Evolutionary conservation across 2,329 filamentous ascomycete species (phyloP).

Genomic region (Colletotrichum orchidophilum): DNA sequence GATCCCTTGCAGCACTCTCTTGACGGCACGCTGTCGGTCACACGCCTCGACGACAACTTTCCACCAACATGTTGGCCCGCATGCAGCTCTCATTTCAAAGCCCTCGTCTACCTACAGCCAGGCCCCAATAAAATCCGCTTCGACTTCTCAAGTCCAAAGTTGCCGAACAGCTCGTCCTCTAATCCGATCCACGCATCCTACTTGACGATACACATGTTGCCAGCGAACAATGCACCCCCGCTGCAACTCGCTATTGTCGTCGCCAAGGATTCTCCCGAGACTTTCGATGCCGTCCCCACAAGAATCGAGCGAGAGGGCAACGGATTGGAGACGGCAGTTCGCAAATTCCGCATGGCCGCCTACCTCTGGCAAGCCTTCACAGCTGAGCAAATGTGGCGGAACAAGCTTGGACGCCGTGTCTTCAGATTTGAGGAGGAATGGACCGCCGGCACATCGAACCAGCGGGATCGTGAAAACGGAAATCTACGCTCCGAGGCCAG

Average conservation of each 20-base stretch:
- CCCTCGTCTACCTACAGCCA: slow-evolving; percentile 87
- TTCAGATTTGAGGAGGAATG: slow-evolving; percentile 97
- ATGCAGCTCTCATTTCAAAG: slow-evolving; percentile 89
- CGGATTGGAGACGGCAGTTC: slow-evolving; percentile 79
- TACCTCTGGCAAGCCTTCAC: slow-evolving; percentile 98
- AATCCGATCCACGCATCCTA: slow-evolving; percentile 81
- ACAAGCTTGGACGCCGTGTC: slow-evolving; percentile 83
- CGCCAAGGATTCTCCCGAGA: slow-evolving; percentile 86
- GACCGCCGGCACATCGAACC: slow-evolving; percentile 83
- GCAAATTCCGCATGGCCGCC: slow-evolving; percentile 93
- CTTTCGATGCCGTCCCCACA: slow-evolving; percentile 83
- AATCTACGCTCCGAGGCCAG: slow-evolving; percentile 91
- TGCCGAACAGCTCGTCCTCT: slow-evolving; percentile 73
- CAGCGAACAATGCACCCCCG: slow-evolving; percentile 80
- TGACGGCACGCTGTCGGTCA: slow-evolving; percentile 77
- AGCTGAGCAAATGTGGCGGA: slow-evolving; percentile 93
- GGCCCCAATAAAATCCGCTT: slow-evolving; percentile 89
- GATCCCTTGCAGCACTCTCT: slow-evolving; percentile 73
- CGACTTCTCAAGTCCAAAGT: slow-evolving; percentile 86
- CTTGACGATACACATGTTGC: slow-evolving; percentile 87
- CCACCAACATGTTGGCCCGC: slow-evolving; percentile 89
- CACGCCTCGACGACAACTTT: slow-evolving; percentile 85
- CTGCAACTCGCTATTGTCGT: slow-evolving; percentile 89
- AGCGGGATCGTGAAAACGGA: slow-evolving; percentile 74
- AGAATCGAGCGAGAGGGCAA: slow-evolving; percentile 84